phyloP scores from a whole-genome alignment of 2,329 filamentous ascomycete species.

The Monilinia laxa region DNA sequence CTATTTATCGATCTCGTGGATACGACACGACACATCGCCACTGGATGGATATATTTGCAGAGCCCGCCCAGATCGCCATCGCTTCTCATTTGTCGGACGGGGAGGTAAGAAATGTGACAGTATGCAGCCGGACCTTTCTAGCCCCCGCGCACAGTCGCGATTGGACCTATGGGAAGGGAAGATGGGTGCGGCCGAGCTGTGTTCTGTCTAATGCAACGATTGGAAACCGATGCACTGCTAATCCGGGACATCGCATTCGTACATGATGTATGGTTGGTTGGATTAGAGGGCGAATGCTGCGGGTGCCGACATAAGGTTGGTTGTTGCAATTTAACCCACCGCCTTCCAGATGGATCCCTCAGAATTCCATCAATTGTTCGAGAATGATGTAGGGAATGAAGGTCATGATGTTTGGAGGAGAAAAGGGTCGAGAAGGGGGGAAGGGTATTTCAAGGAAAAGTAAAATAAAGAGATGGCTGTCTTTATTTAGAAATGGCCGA shows the following conservation, averaged over 20 bases:
- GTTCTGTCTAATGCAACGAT: slow-evolving; percentile 1
- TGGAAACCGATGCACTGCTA: slow-evolving; percentile 17
- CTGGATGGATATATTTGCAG: not conserved
- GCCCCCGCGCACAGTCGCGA: not conserved
- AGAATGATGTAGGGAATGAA: not conserved
- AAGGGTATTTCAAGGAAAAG: not conserved
- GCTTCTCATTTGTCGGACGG: not conserved
- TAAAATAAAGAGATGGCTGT: not conserved
- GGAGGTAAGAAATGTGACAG: slow-evolving; percentile 10
- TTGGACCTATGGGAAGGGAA: slow-evolving; percentile 6
- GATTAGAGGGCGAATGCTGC: slow-evolving; percentile 8
- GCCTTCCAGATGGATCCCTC: slow-evolving; percentile 1
- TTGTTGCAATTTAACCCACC: not conserved
- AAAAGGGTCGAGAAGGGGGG: too few species aligned
- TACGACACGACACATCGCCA: not conserved
- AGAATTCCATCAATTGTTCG: slow-evolving; percentile 16
- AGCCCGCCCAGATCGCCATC: slow-evolving; percentile 4
- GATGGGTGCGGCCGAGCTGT: too few species aligned
- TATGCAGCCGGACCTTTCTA: slow-evolving; percentile 6
- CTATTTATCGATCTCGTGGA: slow-evolving; percentile 6
- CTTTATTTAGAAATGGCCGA: too few species aligned
- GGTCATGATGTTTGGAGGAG: not conserved
- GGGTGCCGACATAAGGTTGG: slow-evolving; percentile 11
- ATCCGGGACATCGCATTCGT: slow-evolving; percentile 23
- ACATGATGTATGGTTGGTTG: slow-evolving; percentile 16